A percentile compares a stretch with the other conserved stretches of the same genome.
These are phyloP conservation scores for Fraxinus quadrangulata DNA, from an alignment of 257 asterid genomes.

Conservation along the genomic window DNA sequence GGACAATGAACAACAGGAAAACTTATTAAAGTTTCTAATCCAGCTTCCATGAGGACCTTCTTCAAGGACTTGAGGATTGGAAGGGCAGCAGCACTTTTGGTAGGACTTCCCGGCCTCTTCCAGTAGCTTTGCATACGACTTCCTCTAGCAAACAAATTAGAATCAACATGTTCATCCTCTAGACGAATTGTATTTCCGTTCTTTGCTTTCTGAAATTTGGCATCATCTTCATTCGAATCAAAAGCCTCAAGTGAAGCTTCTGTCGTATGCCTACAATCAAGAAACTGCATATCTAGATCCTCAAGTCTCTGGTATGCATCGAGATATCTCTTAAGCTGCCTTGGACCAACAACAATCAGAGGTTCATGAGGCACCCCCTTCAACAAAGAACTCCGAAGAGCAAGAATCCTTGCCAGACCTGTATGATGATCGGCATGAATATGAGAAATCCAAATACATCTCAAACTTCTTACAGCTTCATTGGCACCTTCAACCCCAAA, in stretches of 20 bases:
- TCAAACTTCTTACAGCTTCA: conserved; percentile 66
- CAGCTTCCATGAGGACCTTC: conserved; percentile 60
- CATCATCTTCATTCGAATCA: conserved; percentile 36
- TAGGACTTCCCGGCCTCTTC: conserved; percentile 53
- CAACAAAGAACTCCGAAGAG: conserved; percentile 70
- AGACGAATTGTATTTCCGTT: conserved; percentile 23
- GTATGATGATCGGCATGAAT: conserved; percentile 98
- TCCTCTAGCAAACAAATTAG: conserved; percentile 60
- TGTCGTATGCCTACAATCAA: conserved; percentile 74
- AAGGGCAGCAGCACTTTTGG: conserved; percentile 38
- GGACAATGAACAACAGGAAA: conserved; percentile 90
- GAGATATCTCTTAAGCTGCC: conserved; percentile 79
- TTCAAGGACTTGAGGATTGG: conserved; percentile 50
- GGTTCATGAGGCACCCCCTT: conserved; percentile 68
- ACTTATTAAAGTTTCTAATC: conserved; percentile 66
- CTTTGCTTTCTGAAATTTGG: conserved; percentile 14
- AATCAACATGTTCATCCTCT: conserved; percentile 28
- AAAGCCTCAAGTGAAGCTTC: conserved; percentile 54
- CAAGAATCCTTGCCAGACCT: conserved; percentile 90
- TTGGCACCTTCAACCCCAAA: conserved; percentile 84
- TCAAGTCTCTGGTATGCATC: conserved; percentile 95
- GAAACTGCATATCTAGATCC: conserved; percentile 89
- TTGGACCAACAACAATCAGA: conserved; percentile 73
- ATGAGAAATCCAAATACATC: conserved; percentile 94
- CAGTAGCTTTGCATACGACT: conserved; percentile 72